phyloP scores from a whole-genome alignment of 768 basidiomycete species.

The Mycena sanguinolenta region DNA sequence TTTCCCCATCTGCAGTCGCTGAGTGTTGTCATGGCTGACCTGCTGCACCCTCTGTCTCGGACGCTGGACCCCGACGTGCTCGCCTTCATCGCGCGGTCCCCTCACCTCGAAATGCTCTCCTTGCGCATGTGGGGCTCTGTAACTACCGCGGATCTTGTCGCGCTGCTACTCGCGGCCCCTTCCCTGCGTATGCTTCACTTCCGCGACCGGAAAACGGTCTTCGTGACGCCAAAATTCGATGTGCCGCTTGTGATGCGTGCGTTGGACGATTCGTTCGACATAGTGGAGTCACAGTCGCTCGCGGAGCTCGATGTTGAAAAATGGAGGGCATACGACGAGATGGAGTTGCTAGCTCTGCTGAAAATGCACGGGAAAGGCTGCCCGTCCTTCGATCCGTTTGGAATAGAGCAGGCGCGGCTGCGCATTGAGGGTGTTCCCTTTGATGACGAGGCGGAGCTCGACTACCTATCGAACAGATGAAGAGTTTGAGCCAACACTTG shows the following conservation, averaged over 20 bases:
- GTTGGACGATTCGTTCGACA: conserved; percentile 15
- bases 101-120: conserved; percentile 35
- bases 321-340: neutral
- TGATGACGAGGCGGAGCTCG: conserved; percentile 18
- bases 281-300: conserved; percentile 19
- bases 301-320: conserved; percentile 17
- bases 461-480: conserved; percentile 2
- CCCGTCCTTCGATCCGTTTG: conserved; percentile 18
- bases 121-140: neutral
- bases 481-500: neutral
- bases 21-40: neutral
- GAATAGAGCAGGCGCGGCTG: conserved; percentile 22
- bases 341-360: neutral
- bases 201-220: conserved; percentile 1
- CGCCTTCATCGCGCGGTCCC: conserved; percentile 22
- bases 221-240: conserved; percentile 22
- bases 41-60: conserved; percentile 10
- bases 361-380: neutral
- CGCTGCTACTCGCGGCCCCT: conserved; percentile 27
- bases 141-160: conserved; percentile 16
- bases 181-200: conserved; percentile 32
- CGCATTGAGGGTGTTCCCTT: conserved; percentile 4
- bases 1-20: conserved; percentile 26
- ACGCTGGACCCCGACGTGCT: conserved; percentile 20
- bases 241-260: neutral